Evolutionary conservation across 1,139 yeast species (phyloP), one percentile per base, ranked within the genome.

Genomic region (Scheffersomyces segobiensis): DNA sequence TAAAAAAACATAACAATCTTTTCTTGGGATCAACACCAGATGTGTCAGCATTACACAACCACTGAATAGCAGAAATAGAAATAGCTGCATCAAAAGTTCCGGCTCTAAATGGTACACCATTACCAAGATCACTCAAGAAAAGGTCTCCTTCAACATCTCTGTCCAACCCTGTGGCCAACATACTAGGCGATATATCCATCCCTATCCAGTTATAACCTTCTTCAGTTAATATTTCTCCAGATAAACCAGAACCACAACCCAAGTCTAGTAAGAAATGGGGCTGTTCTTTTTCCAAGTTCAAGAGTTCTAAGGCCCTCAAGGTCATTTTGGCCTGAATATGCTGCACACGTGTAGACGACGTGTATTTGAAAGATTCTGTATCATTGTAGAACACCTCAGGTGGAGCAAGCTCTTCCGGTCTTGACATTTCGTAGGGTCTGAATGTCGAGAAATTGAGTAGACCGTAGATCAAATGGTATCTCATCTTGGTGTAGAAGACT

Each of bases 301-400:
- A 78, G 50, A 96, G 80, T 67, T 95, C 99, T 57, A 95, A 78
- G 0, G 99, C 97, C 67, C 99, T 83, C 55, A 93, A 81, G 0
- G 99, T 93, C 99, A 95, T 95, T 70, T 91, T 90, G 1, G 98
- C 98, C 74, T 95, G 99, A 66, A 95, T 95, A 70, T 92, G 97
- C 76, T 95, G 99, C 55, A 95, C 97, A 81, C 99, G 95, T 2
- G 97, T 89, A 10, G 97, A 91, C 1, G 90, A 83, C 0, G 99
- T 93, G 73, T 95, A 95, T 71, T 95, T 95, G 67, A 82, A 80
- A 0, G 98, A 90, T 74, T 95, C 99, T 1, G 86, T 76, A 60
- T 93, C 98, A 79, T 93, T 89, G 73, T 95, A 95, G 71, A 93
- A 96, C 64, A 93, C 85, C 78, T 95, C 99, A 52, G 99, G 98